Evolutionary conservation across 208 protist species (phyloP).

Genomic region (Trypanosoma caninum): DNA sequence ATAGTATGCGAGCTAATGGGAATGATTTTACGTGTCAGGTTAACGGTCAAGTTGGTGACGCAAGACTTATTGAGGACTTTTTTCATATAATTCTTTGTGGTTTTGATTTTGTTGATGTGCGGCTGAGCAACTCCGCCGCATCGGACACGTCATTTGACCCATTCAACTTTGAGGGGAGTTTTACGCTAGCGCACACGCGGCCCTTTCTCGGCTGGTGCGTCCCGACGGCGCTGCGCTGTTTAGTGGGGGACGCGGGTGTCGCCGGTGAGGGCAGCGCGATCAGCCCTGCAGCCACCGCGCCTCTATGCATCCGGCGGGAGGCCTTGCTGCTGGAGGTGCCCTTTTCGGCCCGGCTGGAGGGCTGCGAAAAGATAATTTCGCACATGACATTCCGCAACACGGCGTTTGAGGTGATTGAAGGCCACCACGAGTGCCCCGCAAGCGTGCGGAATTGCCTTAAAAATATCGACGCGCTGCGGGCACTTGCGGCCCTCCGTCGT

Average conservation of each 20-base stretch:
- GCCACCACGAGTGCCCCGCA: slow-evolving; percentile 25
- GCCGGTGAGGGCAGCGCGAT: too few relatives aligned
- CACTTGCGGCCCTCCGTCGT: slow-evolving; percentile 49
- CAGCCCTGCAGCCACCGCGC: too few relatives aligned
- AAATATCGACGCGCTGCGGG: slow-evolving; percentile 39
- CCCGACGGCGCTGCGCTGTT: slow-evolving; percentile 1
- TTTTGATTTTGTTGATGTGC: slow-evolving; percentile 68
- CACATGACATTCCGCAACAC: slow-evolving; percentile 60
- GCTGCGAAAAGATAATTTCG: slow-evolving; percentile 25
- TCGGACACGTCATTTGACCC: slow-evolving; percentile 19
- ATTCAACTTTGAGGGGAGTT: slow-evolving; percentile 45
- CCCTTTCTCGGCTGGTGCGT: slow-evolving; percentile 75
- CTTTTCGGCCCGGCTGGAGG: slow-evolving; percentile 57
- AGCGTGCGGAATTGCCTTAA: slow-evolving; percentile 29
- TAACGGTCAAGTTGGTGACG: slow-evolving; percentile 49
- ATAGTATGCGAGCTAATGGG: slow-evolving; percentile 31
- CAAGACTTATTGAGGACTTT: slow-evolving; percentile 56
- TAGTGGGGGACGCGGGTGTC: not conserved
- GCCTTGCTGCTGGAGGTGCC: slow-evolving; percentile 28
- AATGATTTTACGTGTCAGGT: slow-evolving; percentile 64
- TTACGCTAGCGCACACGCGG: slow-evolving; percentile 58
- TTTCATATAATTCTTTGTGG: slow-evolving; percentile 53
- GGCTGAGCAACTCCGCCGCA: slow-evolving; percentile 30
- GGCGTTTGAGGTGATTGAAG: slow-evolving; percentile 21
- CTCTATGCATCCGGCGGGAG: too few relatives aligned